Conservation (phyloP, 306 rosid species). For the Rubus idaeus region DNA sequence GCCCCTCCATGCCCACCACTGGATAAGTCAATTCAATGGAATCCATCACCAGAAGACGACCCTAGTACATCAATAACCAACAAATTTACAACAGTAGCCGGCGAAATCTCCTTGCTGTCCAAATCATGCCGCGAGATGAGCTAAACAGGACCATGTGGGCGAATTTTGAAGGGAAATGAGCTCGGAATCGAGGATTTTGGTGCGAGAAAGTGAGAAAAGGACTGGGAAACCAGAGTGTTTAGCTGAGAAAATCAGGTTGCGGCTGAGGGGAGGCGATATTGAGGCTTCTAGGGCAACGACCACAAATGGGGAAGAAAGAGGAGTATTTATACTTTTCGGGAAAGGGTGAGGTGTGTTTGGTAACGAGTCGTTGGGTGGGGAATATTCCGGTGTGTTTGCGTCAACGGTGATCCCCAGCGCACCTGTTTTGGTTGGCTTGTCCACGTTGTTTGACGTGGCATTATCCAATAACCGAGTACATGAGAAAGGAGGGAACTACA, state of each 20-base stretch:
- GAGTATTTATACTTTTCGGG: constrained; percentile 99
- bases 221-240: constrained; percentile 29
- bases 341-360: constrained; percentile 51
- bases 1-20: constrained; percentile 48
- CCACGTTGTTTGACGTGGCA: constrained; percentile 55
- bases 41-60: constrained; percentile 45
- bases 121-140: constrained; percentile 2
- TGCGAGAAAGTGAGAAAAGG: constrained; percentile 17
- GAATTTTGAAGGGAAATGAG: constrained; percentile 6
- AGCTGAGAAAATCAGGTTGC: constrained; percentile 50
- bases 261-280: constrained; percentile 51
- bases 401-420: constrained; percentile 23
- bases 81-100: background rate
- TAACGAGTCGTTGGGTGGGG: constrained; percentile 41
- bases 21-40: constrained; percentile 55
- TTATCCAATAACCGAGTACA: constrained; percentile 35
- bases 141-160: constrained; percentile 6
- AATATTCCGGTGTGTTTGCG: constrained; percentile 71
- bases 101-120: background rate
- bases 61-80: constrained; percentile 2
- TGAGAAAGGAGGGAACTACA: no score
- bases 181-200: constrained; percentile 7
- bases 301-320: constrained; percentile 44
- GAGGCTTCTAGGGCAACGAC: constrained; percentile 80
- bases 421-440: constrained; percentile 6